Percentiles rank a stretch among this genome's conserved stretches.
These are phyloP conservation scores for Podospora tetraspora DNA, from an alignment of 495 filamentous ascomycete genomes.

Conservation along the genomic window DNA sequence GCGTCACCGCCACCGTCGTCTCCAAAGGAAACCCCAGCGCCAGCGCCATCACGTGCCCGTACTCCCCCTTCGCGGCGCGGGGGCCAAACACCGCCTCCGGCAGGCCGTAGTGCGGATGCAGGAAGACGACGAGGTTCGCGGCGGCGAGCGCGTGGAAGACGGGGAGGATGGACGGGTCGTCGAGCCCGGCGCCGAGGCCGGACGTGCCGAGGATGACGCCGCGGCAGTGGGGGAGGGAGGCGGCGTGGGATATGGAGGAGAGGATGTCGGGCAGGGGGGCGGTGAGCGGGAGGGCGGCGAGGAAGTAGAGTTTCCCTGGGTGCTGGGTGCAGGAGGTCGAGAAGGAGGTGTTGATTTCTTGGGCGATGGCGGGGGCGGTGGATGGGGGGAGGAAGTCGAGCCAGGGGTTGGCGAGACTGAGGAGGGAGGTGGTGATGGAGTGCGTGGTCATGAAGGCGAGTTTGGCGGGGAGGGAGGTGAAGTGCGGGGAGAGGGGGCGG, in stretches of 20 bases:
- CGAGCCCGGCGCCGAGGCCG: conserved; percentile 74
- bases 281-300: conserved; percentile 75
- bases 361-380: conserved; percentile 57
- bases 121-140: conserved; percentile 61
- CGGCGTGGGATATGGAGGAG: conserved; percentile 58
- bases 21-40: conserved; percentile 89
- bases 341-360: conserved; percentile 70
- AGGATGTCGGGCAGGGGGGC: conserved; percentile 57
- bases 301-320: conserved; percentile 64
- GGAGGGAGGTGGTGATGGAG: conserved; percentile 71
- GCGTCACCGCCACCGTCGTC: conserved; percentile 83
- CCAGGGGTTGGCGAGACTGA: conserved; percentile 95
- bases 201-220: conserved; percentile 86
- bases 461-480: conserved; percentile 66
- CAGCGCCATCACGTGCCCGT: conserved; percentile 84
- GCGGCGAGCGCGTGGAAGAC: conserved; percentile 66
- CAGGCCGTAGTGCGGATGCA: conserved; percentile 93
- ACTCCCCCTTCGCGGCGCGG: conserved; percentile 51
- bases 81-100: conserved; percentile 73
- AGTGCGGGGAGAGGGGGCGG: conserved; percentile 70
- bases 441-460: conserved; percentile 84
- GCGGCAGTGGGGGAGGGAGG: conserved; percentile 58
- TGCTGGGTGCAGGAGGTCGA: conserved; percentile 57
- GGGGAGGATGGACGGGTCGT: conserved; percentile 66
- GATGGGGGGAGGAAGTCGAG: conserved; percentile 71